Conservation (phyloP, 495 filamentous ascomycete species). For the Usnea hakonensis region DNA sequence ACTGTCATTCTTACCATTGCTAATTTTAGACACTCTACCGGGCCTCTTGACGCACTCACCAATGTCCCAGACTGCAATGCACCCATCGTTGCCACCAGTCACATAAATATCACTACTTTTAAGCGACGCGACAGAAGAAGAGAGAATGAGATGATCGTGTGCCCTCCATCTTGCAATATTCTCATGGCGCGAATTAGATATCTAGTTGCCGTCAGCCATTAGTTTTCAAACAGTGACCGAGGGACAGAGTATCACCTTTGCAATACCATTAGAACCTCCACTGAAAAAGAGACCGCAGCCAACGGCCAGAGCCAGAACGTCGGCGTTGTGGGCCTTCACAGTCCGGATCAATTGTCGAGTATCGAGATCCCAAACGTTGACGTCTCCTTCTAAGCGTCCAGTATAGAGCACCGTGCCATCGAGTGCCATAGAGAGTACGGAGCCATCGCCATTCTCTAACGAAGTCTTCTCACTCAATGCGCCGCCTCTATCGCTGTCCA, state of each 20-base stretch:
- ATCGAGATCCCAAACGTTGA: slow-evolving; percentile 96
- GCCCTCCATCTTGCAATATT: slow-evolving; percentile 75
- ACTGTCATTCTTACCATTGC: slow-evolving; percentile 43
- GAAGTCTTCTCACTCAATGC: slow-evolving; percentile 52
- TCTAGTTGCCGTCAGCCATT: slow-evolving; percentile 41
- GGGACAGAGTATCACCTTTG: slow-evolving; percentile 54
- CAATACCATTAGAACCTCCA: slow-evolving; percentile 69
- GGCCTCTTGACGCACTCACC: slow-evolving; percentile 44
- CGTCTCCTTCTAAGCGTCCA: slow-evolving; percentile 77
- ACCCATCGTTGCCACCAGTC: slow-evolving; percentile 91
- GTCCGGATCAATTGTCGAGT: slow-evolving; percentile 82
- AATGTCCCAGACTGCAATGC: slow-evolving; percentile 81
- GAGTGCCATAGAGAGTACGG: slow-evolving; percentile 72
- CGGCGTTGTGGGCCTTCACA: slow-evolving; percentile 69
- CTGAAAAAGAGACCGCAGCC: slow-evolving; percentile 78
- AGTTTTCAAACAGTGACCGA: slow-evolving; percentile 13
- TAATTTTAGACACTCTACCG: slow-evolving; percentile 43
- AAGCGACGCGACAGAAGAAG: slow-evolving; percentile 66
- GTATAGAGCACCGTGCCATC: slow-evolving; percentile 88
- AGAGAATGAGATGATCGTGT: slow-evolving; percentile 76
- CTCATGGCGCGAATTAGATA: slow-evolving; percentile 85
- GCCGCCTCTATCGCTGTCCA: slow-evolving; percentile 45
- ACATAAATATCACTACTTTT: slow-evolving; percentile 69
- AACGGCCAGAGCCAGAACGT: slow-evolving; percentile 78
- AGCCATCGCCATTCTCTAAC: slow-evolving; percentile 72